Evolutionary conservation across 768 basidiomycete genomes (phyloP).

Genomic region (Sarcomyxa edulis): DNA sequence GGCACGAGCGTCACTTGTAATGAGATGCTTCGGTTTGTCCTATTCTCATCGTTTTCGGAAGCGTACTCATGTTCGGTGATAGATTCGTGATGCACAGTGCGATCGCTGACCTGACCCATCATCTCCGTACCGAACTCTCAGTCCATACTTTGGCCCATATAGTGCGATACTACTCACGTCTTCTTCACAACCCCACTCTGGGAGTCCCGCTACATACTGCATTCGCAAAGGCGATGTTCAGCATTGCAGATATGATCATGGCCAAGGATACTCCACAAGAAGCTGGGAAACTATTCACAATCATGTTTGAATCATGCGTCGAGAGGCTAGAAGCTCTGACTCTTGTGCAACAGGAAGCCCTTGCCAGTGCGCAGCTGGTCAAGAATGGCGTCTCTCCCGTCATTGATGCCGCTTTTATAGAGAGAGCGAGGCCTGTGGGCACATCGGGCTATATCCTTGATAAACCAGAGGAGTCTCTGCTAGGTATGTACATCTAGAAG

Average conservation of each 20-base stretch:
- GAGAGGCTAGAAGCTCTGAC: slow-evolving; percentile 83
- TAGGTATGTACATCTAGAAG: slow-evolving; percentile 44
- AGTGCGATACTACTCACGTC: slow-evolving; percentile 79
- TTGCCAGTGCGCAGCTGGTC: slow-evolving; percentile 37
- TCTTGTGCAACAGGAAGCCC: slow-evolving; percentile 52
- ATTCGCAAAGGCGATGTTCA: slow-evolving; percentile 90
- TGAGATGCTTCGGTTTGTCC: slow-evolving; percentile 72
- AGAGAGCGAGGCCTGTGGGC: slow-evolving; percentile 80
- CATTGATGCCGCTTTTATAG: slow-evolving; percentile 62
- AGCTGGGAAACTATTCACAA: slow-evolving; percentile 61
- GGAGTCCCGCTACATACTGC: slow-evolving; percentile 80
- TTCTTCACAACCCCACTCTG: slow-evolving; percentile 85
- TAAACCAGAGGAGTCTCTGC: slow-evolving; percentile 74
- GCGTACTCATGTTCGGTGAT: too few relatives aligned
- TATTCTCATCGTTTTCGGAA: background rate
- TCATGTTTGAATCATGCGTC: slow-evolving; percentile 79
- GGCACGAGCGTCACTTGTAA: slow-evolving; percentile 80
- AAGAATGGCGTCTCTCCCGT: slow-evolving; percentile 39
- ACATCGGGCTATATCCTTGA: slow-evolving; percentile 75
- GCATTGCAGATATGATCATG: slow-evolving; percentile 77
- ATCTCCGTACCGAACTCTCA: slow-evolving; percentile 78
- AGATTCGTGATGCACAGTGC: slow-evolving; percentile 44
- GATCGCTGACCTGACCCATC: slow-evolving; percentile 90
- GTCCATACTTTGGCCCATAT: slow-evolving; percentile 71
- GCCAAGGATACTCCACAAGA: slow-evolving; percentile 68